These are phyloP conservation scores for Trichocladium antarcticum DNA, from an alignment of 495 filamentous ascomycete genomes.

Conservation along the genomic window DNA sequence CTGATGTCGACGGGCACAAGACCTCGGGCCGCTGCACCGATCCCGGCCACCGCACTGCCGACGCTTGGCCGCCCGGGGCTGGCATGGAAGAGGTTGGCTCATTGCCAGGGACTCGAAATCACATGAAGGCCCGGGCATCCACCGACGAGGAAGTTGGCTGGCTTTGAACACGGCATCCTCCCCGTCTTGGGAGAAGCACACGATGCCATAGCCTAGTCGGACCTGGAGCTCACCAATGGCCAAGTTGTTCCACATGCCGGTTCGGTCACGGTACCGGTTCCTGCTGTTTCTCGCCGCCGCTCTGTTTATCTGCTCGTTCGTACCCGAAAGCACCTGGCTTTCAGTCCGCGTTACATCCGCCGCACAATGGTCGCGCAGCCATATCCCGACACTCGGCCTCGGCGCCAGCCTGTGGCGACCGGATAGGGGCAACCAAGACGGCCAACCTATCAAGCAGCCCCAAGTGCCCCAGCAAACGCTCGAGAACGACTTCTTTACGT, in stretches of 20 bases:
- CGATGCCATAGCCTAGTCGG: too few species aligned
- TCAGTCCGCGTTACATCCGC: background rate
- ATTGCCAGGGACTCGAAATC: too few species aligned
- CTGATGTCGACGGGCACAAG: too few species aligned
- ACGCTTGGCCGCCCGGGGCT: too few species aligned
- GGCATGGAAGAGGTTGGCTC: too few species aligned
- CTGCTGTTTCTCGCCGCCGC: constrained; percentile 2
- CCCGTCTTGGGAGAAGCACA: too few species aligned
- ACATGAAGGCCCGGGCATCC: too few species aligned
- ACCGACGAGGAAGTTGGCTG: too few species aligned
- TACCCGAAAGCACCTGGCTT: background rate
- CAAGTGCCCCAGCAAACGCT: constrained; percentile 7
- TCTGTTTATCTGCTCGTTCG: constrained; percentile 1
- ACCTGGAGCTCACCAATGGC: background rate
- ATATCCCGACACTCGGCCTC: background rate
- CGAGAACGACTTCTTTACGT: constrained; percentile 10
- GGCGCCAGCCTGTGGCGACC: background rate
- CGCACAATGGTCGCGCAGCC: background rate
- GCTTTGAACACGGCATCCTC: too few species aligned
- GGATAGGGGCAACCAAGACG: background rate
- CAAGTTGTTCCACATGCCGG: constrained; percentile 7
- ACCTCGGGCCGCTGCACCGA: too few species aligned
- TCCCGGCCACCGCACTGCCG: too few species aligned
- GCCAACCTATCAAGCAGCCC: background rate
- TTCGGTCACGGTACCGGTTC: constrained; percentile 11